Evolutionary conservation across 2,329 filamentous ascomycete genomes (phyloP).

Genomic region (Ceratocystiopsis brevicomis): DNA sequence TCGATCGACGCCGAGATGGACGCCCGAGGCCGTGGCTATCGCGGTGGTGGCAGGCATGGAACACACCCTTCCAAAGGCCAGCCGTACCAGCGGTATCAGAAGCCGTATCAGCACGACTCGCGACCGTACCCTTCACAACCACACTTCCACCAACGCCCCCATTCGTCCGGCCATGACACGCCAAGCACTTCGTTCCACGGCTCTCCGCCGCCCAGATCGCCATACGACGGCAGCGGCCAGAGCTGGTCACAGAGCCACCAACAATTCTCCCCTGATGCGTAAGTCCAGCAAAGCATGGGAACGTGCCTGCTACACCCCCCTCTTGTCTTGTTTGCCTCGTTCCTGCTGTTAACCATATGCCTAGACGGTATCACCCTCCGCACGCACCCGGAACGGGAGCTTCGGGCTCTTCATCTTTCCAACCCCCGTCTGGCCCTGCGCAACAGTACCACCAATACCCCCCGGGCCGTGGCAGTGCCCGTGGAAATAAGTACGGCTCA

Average conservation of each 20-base stretch:
- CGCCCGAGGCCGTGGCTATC: conserved; percentile 23
- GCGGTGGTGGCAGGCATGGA: conserved; percentile 13
- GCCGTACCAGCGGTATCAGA: conserved; percentile 16
- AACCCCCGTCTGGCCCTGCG: conserved; percentile 36
- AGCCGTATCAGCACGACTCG: not conserved
- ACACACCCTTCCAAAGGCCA: conserved; percentile 18
- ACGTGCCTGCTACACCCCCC: not conserved
- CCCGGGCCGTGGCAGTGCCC: conserved; percentile 33
- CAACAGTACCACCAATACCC: conserved; percentile 32
- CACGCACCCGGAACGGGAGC: conserved; percentile 31
- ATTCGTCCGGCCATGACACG: conserved; percentile 23
- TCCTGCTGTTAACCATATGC: not conserved
- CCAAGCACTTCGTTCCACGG: conserved; percentile 25
- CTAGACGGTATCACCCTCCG: conserved; percentile 41
- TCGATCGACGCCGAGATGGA: conserved; percentile 33
- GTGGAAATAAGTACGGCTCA: conserved; percentile 36
- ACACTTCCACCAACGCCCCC: conserved; percentile 9
- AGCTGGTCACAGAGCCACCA: conserved; percentile 19
- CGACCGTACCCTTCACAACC: conserved; percentile 1
- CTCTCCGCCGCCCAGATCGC: conserved; percentile 24
- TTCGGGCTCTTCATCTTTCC: conserved; percentile 38
- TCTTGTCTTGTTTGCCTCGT: too few relatives aligned
- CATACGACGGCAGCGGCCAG: conserved; percentile 19
- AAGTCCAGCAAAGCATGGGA: conserved; percentile 10
- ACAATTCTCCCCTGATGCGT: conserved; percentile 24